Evolutionary conservation across 495 filamentous ascomycete species (phyloP).

Genomic region (Penicillium ochrochloron): DNA sequence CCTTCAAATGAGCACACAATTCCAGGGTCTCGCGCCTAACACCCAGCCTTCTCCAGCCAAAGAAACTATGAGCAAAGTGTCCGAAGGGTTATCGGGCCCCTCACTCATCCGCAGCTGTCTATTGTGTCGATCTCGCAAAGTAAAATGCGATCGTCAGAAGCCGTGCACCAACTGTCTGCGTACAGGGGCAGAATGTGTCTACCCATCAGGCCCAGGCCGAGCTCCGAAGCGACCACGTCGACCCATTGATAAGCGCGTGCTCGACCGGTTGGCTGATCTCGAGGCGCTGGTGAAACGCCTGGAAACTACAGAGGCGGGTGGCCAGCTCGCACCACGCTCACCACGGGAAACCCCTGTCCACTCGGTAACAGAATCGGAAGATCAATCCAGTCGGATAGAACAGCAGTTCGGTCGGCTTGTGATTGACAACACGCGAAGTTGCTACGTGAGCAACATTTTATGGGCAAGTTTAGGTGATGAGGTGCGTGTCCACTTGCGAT

Average conservation of each 20-base stretch:
- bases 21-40: neutral
- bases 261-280: conserved; percentile 11
- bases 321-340: neutral
- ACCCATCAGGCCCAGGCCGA: conserved; percentile 16
- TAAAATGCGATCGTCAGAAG: conserved; percentile 19
- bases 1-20: neutral
- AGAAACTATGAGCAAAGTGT: neutral
- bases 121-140: conserved; percentile 20
- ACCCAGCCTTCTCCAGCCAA: neutral
- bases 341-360: neutral
- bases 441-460: conserved; percentile 78
- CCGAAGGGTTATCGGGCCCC: neutral
- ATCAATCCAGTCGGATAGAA: neutral
- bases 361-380: neutral
- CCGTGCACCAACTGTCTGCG: conserved; percentile 13
- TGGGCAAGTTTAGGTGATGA: conserved; percentile 79
- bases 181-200: conserved; percentile 6
- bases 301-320: neutral
- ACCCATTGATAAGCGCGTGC: neutral
- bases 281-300: conserved; percentile 7
- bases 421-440: conserved; percentile 68
- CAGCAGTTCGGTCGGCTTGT: conserved; percentile 67
- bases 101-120: conserved; percentile 15
- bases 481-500: conserved; percentile 44
- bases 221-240: conserved; percentile 18